A percentile compares a stretch with the other conserved stretches of the same genome.
phyloP scores from a whole-genome alignment of 129 eudicot genomes.

The Ambrosia artemisiifolia region DNA sequence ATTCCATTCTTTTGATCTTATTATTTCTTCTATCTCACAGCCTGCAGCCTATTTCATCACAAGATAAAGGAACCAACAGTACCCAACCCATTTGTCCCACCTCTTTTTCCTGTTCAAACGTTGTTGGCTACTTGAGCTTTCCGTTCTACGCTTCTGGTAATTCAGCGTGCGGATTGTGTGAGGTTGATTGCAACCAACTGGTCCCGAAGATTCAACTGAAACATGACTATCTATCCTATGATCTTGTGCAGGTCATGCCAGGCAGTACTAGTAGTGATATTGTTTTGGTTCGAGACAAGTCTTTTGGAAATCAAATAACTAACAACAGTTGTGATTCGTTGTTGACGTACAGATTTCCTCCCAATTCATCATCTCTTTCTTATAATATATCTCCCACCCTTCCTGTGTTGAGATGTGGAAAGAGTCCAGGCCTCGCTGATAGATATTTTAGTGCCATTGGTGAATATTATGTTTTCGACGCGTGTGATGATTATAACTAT shows the following conservation, averaged over 20 bases:
- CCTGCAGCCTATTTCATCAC: conserved; percentile 2
- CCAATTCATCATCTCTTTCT: conserved; percentile 13
- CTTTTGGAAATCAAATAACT: conserved; percentile 9
- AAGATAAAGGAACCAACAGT: conserved; percentile 12
- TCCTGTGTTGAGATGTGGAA: conserved; percentile 18
- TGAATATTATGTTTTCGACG: conserved; percentile 13
- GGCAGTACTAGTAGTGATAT: neutral
- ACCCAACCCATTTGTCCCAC: conserved; percentile 20
- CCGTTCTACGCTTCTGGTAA: conserved; percentile 17
- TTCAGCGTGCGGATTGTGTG: conserved; percentile 24
- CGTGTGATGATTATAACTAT: conserved; percentile 11
- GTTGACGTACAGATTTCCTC: neutral
- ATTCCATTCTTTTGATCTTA: neutral
- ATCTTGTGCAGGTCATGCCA: conserved; percentile 14
- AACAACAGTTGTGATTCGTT: conserved; percentile 14
- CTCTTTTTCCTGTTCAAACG: conserved; percentile 17
- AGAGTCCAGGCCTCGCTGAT: conserved; percentile 3
- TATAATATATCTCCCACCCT: conserved; percentile 5
- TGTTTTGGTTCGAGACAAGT: conserved; percentile 14
- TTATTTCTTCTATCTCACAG: neutral
- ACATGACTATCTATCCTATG: conserved; percentile 20
- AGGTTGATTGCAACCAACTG: conserved; percentile 12
- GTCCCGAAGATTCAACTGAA: conserved; percentile 13
- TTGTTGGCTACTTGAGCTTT: conserved; percentile 18
- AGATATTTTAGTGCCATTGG: conserved; percentile 6